These are phyloP conservation scores for Macrolepiota albuminosa DNA, from an alignment of 768 basidiomycete species.

Conservation along the genomic window DNA sequence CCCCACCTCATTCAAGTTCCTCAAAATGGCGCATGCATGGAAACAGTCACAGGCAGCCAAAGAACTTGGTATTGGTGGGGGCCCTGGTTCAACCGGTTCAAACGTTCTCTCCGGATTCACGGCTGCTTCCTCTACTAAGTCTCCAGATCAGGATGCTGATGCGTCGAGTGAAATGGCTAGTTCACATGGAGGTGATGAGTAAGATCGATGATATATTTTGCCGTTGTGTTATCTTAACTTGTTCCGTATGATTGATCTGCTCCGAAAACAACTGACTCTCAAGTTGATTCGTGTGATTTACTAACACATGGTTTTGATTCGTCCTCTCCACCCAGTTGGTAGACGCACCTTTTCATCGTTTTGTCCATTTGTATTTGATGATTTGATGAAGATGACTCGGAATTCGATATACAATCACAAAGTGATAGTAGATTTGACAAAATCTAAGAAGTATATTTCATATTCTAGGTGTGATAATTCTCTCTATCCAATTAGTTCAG, in stretches of 20 bases:
- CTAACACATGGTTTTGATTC: background rate
- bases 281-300: background rate
- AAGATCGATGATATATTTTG: slow-evolving; percentile 1
- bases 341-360: background rate
- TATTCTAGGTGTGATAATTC: background rate
- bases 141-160: slow-evolving; percentile 3
- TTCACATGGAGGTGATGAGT: slow-evolving; percentile 14
- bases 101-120: slow-evolving; percentile 44
- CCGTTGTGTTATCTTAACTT: background rate
- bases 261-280: background rate
- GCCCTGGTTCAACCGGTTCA: slow-evolving; percentile 26
- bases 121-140: slow-evolving; percentile 25
- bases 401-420: background rate
- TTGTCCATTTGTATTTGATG: background rate
- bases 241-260: background rate
- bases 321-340: background rate
- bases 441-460: background rate
- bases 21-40: slow-evolving; percentile 95
- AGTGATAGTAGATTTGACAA: background rate
- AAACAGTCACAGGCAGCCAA: slow-evolving; percentile 49
- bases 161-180: slow-evolving; percentile 14
- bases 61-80: slow-evolving; percentile 23
- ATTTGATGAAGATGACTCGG: background rate
- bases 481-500: background rate
- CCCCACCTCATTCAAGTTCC: slow-evolving; percentile 91